Evolutionary conservation across 768 basidiomycete species (phyloP), one percentile per base, ranked within the genome.

Genomic region (Boletus coccyginus): DNA sequence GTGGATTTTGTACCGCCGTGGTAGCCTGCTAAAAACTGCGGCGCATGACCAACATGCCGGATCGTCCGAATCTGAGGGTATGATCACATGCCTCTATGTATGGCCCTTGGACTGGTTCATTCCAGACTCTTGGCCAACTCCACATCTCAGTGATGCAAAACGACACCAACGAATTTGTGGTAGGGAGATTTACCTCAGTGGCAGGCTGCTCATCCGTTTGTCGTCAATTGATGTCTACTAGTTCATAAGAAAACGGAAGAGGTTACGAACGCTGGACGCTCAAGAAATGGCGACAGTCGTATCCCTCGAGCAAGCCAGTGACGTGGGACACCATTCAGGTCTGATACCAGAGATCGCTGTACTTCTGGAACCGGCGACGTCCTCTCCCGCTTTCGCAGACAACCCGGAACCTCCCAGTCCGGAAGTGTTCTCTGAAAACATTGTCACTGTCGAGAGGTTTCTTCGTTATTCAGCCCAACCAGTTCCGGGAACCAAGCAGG

Each of bases 211-310:
- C 13, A 16, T 29, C 5, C 10, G 21, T n/a, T 44, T 43, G 13
- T 35, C 6, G 14, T 21, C 42, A 29, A 41, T 27, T 57, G 24
- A 57, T 33, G 12, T 3, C 24, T n/a, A 13, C 29, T 36, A 69
- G 68, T 62, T 69, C 36, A 70, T 12, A 60, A 68, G 66, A 58
- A 69, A 38, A 50, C 60, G 68, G 24, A 69, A 61, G 48, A 68
- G 68, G 32, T n/a, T 50, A 13, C 57, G n/a, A 8, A 49, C 21
- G 31, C 42, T 47, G 38, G 33, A 50, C n/a, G 16, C 31, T 35
- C 51, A 36, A 40, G 59, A 55, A 39, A 5, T 29, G 10, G 55
- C 50, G 43, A 9, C 45, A 9, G 38, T 13, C 19, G 3, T 13
- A 36, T 14, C 48, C 31, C 39, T 51, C 36, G 33, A 33, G 13